phyloP scores from a whole-genome alignment of 805 yeast species.

The Metschnikowia arizonensis region DNA sequence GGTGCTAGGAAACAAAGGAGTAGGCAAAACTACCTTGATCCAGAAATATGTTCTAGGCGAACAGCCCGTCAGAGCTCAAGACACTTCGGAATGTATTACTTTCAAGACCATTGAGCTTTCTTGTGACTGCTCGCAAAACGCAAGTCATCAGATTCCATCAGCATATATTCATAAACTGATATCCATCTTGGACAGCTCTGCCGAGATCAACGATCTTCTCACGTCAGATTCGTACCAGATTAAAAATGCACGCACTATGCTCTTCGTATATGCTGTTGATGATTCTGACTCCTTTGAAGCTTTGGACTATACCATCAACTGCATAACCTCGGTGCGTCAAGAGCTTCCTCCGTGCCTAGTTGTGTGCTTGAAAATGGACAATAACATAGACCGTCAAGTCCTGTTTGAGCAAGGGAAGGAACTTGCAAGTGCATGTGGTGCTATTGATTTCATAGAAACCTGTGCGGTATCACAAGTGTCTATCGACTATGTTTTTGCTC shows the following conservation, averaged over 20 bases:
- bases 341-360: conserved; percentile 29
- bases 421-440: conserved; percentile 26
- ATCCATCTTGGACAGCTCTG: conserved; percentile 31
- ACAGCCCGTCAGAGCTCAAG: conserved; percentile 6
- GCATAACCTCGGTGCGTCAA: conserved; percentile 21
- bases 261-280: conserved; percentile 30
- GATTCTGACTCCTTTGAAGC: conserved; percentile 26
- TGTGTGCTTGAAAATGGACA: conserved; percentile 30
- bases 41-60: conserved; percentile 14
- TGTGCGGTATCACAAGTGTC: conserved; percentile 20
- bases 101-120: conserved; percentile 8
- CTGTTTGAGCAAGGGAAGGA: conserved; percentile 25
- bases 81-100: conserved; percentile 12
- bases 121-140: neutral
- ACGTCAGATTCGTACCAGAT: conserved; percentile 26
- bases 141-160: neutral
- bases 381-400: conserved; percentile 25
- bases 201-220: conserved; percentile 25
- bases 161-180: conserved; percentile 19
- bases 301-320: conserved; percentile 27
- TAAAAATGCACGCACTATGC: conserved; percentile 25
- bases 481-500: conserved; percentile 28
- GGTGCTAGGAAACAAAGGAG: conserved; percentile 15
- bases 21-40: conserved; percentile 17
- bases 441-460: conserved; percentile 28